These are phyloP conservation scores for Trichoderma parareesei DNA, from an alignment of 495 filamentous ascomycete species.

Conservation along the genomic window DNA sequence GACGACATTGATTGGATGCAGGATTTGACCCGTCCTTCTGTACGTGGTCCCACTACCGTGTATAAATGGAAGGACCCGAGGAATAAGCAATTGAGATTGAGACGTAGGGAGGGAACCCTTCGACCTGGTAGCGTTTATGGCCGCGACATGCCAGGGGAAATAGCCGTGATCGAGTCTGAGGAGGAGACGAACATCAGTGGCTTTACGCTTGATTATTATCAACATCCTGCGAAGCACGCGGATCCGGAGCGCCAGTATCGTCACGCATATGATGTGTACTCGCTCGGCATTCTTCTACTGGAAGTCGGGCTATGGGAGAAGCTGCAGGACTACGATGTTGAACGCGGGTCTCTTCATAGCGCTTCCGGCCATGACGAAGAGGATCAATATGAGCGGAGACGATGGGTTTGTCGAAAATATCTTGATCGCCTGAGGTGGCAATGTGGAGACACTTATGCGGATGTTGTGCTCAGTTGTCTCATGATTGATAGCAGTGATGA, in stretches of 20 bases:
- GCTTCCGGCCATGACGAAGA: not conserved
- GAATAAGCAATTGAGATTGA: not conserved
- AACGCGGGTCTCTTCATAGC: not conserved
- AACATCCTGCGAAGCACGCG: conserved; percentile 7
- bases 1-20: not conserved
- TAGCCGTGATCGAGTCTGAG: not conserved
- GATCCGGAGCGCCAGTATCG: conserved; percentile 2
- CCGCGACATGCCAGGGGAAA: not conserved
- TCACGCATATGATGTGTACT: conserved; percentile 12
- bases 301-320: conserved; percentile 7
- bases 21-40: too few relatives aligned
- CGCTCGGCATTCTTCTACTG: conserved; percentile 2
- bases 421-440: not conserved
- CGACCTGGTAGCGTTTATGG: not conserved
- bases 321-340: not conserved
- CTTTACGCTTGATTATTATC: conserved; percentile 10
- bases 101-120: not conserved
- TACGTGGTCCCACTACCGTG: too few relatives aligned
- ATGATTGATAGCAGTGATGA: not conserved
- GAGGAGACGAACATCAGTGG: not conserved
- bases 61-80: too few relatives aligned
- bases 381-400: not conserved
- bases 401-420: not conserved
- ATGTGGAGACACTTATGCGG: not conserved
- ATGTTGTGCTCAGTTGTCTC: not conserved